Evolutionary conservation across 345 rosid genomes (phyloP), one percentile per base, ranked within the genome.

Genomic region (Sisymbrium irio): DNA sequence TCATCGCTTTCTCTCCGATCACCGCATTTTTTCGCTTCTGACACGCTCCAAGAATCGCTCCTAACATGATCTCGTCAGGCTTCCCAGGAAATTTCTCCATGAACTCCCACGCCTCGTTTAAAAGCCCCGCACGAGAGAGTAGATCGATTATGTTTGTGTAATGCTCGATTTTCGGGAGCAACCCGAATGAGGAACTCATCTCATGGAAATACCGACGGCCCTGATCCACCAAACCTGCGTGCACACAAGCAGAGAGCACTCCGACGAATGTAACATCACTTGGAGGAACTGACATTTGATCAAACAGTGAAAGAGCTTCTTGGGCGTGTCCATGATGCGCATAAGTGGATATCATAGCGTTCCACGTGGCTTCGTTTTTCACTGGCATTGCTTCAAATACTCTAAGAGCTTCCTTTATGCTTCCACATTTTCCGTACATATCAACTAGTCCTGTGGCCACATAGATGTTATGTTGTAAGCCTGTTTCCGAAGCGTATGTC

Each of bases 101-200:
- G 30, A 93, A 73, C 55, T 89, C 86, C 97, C 94, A 91, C n/a
- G 97, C 97, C 81, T 91, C 96, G 5, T 78, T 15, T 17, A 93
- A 65, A 74, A 60, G 56, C 30, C 98, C 97, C 25, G 89, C 89
- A 47, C 97, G 96, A 19, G 94, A 88, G 67, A 85, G 67, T 55
- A 93, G 96, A 78, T 93, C 97, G 59, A 91, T 86, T 82, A 91
- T 85, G 85, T 91, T 91, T 78, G 98, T 85, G 82, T 82, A 87
- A 80, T 93, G 97, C 87, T 91, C 96, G 39, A 89, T 81, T 74
- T 82, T 89, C 5, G 97, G 98, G 15, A 79, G 85, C 79, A 93
- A 77, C 53, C 98, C 97, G 76, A 81, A 93, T 28, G 76, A 60
- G 0, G 69, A 71, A 49, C 68, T 83, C 97, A 91, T 93, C 79